Conservation (phyloP, 1,284 basidiomycete genomes). For the Microbotryomycetes sp. region DNA sequence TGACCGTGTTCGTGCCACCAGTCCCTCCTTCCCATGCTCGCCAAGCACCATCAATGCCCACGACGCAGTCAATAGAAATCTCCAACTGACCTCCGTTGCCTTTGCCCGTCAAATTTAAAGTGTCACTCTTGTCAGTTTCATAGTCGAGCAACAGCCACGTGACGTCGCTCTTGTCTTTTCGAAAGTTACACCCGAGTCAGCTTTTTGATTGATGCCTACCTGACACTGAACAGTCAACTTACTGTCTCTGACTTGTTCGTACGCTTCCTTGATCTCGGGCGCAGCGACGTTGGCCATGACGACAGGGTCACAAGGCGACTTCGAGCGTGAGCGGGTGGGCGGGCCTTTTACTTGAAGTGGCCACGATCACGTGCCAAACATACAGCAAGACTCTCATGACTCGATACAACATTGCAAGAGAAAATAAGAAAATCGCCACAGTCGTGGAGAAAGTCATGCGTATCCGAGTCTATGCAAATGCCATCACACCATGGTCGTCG, state of each 20-base stretch:
- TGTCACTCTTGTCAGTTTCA: conserved; percentile 10
- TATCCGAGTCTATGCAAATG: too few relatives aligned
- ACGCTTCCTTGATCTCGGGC: conserved; percentile 18
- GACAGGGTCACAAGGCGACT: background rate
- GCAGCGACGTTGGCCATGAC: conserved; percentile 26
- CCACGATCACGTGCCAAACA: too few relatives aligned
- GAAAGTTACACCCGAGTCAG: background rate
- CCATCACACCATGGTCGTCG: too few relatives aligned
- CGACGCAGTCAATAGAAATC: conserved; percentile 1
- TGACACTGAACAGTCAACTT: background rate
- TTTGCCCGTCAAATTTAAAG: conserved; percentile 19
- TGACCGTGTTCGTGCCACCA: too few relatives aligned
- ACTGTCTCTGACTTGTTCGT: conserved; percentile 27
- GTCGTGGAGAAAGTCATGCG: too few relatives aligned
- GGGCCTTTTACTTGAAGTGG: too few relatives aligned
- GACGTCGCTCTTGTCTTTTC: conserved; percentile 23
- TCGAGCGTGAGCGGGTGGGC: background rate
- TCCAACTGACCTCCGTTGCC: conserved; percentile 10
- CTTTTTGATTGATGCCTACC: background rate
- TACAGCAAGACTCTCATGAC: too few relatives aligned
- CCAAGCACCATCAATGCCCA: background rate
- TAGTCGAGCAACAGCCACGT: conserved; percentile 33
- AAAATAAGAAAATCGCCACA: too few relatives aligned
- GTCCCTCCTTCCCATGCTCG: too few relatives aligned
- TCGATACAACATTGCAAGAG: too few relatives aligned